A percentile compares a stretch with the other conserved stretches of the same genome.
Evolutionary conservation across 139 green algal species (phyloP).

Genomic region (Chlamydomonas applanata): DNA sequence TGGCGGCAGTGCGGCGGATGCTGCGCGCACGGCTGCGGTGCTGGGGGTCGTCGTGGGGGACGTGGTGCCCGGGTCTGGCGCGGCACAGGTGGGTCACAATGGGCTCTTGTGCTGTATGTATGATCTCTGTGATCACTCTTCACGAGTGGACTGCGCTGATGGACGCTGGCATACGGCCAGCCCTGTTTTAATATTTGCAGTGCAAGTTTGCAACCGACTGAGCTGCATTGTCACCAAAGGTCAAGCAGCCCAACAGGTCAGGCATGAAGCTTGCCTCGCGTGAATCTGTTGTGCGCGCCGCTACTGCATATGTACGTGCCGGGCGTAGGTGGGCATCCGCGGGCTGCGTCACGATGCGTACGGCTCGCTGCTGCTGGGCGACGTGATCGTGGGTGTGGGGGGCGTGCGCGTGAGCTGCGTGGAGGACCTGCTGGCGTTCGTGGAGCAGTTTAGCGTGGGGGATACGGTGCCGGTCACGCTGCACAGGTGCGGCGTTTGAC

Average conservation of each 20-base stretch:
- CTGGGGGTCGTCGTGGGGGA: constrained; percentile 24
- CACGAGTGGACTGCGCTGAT: too few species aligned
- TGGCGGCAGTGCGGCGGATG: too few species aligned
- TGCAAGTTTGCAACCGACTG: too few species aligned
- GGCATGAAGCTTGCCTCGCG: background rate
- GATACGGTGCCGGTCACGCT: constrained; percentile 3
- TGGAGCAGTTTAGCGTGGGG: constrained; percentile 59
- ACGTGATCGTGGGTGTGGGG: constrained; percentile 42
- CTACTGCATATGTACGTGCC: too few species aligned
- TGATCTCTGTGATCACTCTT: too few species aligned
- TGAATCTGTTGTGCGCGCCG: background rate
- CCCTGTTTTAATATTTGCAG: too few species aligned
- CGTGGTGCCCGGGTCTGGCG: constrained; percentile 3
- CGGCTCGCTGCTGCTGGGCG: constrained; percentile 23
- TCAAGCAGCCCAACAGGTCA: background rate
- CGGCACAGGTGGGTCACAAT: constrained; percentile 36
- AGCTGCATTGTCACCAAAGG: background rate
- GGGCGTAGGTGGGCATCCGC: constrained; percentile 40
- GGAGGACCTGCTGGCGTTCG: constrained; percentile 55
- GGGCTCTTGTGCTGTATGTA: too few species aligned
- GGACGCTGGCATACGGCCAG: too few species aligned
- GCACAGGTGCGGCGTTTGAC: constrained; percentile 11
- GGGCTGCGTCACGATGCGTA: constrained; percentile 53
- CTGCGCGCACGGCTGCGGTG: too few species aligned
- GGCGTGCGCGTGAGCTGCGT: constrained; percentile 46